phyloP scores from a whole-genome alignment of 2,329 filamentous ascomycete genomes.

The Hymenotorrendiella dingleyae region DNA sequence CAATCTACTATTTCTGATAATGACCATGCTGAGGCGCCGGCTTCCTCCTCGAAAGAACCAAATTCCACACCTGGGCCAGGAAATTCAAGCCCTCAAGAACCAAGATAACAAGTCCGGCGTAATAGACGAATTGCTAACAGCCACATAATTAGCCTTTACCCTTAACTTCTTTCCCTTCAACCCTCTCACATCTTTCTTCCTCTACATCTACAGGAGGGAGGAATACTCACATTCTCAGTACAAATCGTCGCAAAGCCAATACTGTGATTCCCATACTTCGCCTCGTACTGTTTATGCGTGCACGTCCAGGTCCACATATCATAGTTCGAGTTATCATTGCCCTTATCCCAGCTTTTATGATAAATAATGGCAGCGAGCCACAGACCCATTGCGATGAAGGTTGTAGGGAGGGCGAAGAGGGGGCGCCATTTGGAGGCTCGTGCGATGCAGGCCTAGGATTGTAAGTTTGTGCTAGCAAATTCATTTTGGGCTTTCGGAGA shows the following conservation, averaged over 20 bases:
- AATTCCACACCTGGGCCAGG: not conserved
- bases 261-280: not conserved
- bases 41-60: no score
- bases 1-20: no score
- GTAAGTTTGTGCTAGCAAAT: not conserved
- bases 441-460: not conserved
- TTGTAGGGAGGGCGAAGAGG: not conserved
- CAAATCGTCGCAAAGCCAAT: not conserved
- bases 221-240: constrained; percentile 1
- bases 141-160: not conserved
- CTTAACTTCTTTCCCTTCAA: no score
- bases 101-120: not conserved
- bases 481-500: not conserved
- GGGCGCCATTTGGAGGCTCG: not conserved
- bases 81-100: not conserved
- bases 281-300: constrained; percentile 1
- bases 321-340: constrained; percentile 2
- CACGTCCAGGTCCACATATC: constrained; percentile 3
- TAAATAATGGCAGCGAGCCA: not conserved
- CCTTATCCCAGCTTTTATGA: constrained; percentile 2
- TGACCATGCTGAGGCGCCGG: no score
- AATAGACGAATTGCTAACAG: not conserved
- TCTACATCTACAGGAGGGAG: not conserved
- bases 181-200: not conserved
- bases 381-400: not conserved